These are phyloP conservation scores for Triticum turgidum DNA, from an alignment of 176 grass and related monocot species.

Conservation along the genomic window DNA sequence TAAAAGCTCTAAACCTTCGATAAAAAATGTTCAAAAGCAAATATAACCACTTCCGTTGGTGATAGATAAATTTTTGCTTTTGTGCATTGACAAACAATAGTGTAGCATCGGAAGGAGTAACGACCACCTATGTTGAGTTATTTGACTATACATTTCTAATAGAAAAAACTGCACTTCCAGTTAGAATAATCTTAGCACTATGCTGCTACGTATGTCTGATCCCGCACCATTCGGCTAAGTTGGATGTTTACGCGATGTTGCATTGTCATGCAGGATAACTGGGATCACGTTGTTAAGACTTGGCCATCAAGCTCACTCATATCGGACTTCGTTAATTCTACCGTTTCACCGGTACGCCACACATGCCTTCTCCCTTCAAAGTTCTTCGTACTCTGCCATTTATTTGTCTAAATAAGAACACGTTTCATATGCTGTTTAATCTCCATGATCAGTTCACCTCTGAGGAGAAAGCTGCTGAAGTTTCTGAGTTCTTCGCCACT, in stretches of 20 bases:
- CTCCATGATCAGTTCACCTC: conserved; percentile 55
- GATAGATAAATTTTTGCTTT: not conserved
- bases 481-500: conserved; percentile 57
- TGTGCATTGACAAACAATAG: conserved; percentile 7
- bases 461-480: conserved; percentile 60
- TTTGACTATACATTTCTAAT: not conserved
- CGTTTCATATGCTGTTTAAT: not conserved
- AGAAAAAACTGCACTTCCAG: not conserved
- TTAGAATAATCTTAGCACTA: not conserved
- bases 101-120: not conserved
- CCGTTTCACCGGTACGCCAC: conserved; percentile 46
- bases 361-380: not conserved
- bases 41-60: not conserved
- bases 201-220: not conserved
- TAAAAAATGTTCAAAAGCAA: not conserved
- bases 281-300: conserved; percentile 69
- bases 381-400: not conserved
- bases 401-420: not conserved
- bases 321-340: conserved; percentile 49
- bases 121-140: not conserved
- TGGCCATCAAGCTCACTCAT: conserved; percentile 63
- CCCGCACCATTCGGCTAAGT: not conserved
- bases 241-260: not conserved
- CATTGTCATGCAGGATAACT: conserved; percentile 55
- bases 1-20: not conserved